Evolutionary conservation across 495 filamentous ascomycete species (phyloP).

Genomic region (Podospora anserina): DNA sequence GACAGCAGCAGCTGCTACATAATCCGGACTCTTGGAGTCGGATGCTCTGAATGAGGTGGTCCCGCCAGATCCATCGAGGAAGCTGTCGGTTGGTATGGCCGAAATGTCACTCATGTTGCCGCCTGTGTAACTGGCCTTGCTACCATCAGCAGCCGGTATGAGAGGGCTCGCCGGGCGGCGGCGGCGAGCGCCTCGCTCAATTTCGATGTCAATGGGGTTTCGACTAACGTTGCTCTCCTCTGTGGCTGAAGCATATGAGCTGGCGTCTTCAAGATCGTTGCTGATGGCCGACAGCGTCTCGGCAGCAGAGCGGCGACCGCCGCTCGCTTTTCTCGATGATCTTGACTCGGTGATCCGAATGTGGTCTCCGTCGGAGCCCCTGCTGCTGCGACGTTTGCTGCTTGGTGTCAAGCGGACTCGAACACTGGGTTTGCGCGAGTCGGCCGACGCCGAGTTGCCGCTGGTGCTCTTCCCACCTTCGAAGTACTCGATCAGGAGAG

Average conservation of each 20-base stretch:
- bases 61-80: constrained; percentile 65
- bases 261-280: constrained; percentile 47
- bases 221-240: constrained; percentile 71
- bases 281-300: constrained; percentile 20
- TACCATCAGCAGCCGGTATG: constrained; percentile 49
- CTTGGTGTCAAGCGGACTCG: constrained; percentile 91
- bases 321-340: constrained; percentile 53
- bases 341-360: constrained; percentile 75
- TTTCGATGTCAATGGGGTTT: constrained; percentile 81
- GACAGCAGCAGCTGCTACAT: constrained; percentile 34
- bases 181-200: constrained; percentile 43
- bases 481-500: constrained; percentile 96
- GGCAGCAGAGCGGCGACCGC: constrained; percentile 60
- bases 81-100: constrained; percentile 84
- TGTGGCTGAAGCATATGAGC: constrained; percentile 68
- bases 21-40: constrained; percentile 35
- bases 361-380: constrained; percentile 53
- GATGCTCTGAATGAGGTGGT: constrained; percentile 29
- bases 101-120: constrained; percentile 76
- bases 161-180: constrained; percentile 54
- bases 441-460: constrained; percentile 43
- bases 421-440: constrained; percentile 77
- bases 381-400: constrained; percentile 46
- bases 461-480: constrained; percentile 69
- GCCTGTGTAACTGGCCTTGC: constrained; percentile 58